Base-by-base conservation (phyloP, 2,329 filamentous ascomycete species). In the Purpureocillium lavendulum region DNA sequence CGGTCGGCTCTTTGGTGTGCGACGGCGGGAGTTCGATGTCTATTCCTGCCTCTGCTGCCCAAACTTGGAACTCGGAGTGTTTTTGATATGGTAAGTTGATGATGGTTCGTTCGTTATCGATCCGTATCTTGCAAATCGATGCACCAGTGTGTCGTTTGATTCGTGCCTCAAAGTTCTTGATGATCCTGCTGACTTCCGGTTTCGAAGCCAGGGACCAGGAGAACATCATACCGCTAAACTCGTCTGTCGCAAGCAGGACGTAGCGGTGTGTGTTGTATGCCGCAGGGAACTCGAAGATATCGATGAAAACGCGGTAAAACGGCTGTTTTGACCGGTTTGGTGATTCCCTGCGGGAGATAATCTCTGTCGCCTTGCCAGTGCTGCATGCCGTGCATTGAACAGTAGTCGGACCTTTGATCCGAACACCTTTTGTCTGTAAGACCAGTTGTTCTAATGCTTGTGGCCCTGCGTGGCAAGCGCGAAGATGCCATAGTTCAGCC, bases 231-330 rank as follows among this genome's bases (percentile, higher is more conserved):
- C 35, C 35, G 16, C 33, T 35, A 17, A 21, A 35, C 17, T 35
- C 33, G 17, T 35, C 33, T 6, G 33, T 35, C 14, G 18, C 28
- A 10, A 37, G 28, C 14, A 37, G 18, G 18, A 30, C 28, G 28
- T 30, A 36, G 24, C 26, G 24, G 35, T 36, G 35, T 16, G 24
- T 26, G 35, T 36, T 36, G 16, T 36, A 36, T 30, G 26, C 35
- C 35, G 16, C 35, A 36, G 35, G 12, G 16, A 36, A 36, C 11
- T 11, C 26, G 35, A 36, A 36, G 10, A 36, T n/a, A 16, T 36
- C 35, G 28, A 36, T 11, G 15, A 36, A 30, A 15, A 36, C 14
- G 4, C 35, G 35, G 17, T 36, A 36, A n/a, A 36, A 36, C 8
- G 35, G 28, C 15, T 36, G 35, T 30, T 26, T 16, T n/a, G 35